Evolutionary conservation across 2,329 filamentous ascomycete genomes (phyloP).

Genomic region (Amphichorda felina): DNA sequence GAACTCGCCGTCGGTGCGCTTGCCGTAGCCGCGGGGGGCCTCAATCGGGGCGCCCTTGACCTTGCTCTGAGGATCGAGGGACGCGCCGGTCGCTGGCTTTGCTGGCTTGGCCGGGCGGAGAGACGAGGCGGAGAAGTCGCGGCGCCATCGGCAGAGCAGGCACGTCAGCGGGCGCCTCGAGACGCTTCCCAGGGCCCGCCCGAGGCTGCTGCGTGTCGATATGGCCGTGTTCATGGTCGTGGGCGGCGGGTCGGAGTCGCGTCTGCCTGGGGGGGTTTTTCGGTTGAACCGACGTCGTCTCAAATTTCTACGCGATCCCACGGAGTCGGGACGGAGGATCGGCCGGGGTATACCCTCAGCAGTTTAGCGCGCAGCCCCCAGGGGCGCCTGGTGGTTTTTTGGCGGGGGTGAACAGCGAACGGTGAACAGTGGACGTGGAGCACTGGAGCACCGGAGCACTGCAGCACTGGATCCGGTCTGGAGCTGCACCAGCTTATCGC

Average conservation of each 20-base stretch:
- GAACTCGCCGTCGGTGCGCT: slow-evolving; percentile 37
- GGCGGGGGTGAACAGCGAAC: background rate
- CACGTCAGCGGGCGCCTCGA: slow-evolving; percentile 22
- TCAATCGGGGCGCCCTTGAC: slow-evolving; percentile 36
- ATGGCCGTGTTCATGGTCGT: slow-evolving; percentile 10
- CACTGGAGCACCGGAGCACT: too few relatives aligned
- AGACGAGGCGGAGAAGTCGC: slow-evolving; percentile 33
- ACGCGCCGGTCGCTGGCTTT: slow-evolving; percentile 22
- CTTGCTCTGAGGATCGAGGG: slow-evolving; percentile 23
- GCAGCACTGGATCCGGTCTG: too few relatives aligned
- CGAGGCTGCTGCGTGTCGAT: slow-evolving; percentile 19
- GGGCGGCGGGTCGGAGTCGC: background rate
- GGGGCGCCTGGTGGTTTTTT: too few relatives aligned
- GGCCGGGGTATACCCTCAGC: slow-evolving; percentile 1
- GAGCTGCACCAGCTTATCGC: background rate
- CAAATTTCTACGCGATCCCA: slow-evolving; percentile 1
- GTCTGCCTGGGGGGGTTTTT: background rate
- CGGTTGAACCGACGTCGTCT: background rate
- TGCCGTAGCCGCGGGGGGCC: slow-evolving; percentile 49
- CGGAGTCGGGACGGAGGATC: background rate
- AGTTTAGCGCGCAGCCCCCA: background rate
- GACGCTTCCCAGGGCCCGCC: slow-evolving; percentile 6
- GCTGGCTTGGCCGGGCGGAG: slow-evolving; percentile 13
- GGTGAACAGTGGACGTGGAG: too few relatives aligned
- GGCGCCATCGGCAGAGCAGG: slow-evolving; percentile 38